phyloP scores from a whole-genome alignment of 768 basidiomycete species.

The Leccinum rimulosum region DNA sequence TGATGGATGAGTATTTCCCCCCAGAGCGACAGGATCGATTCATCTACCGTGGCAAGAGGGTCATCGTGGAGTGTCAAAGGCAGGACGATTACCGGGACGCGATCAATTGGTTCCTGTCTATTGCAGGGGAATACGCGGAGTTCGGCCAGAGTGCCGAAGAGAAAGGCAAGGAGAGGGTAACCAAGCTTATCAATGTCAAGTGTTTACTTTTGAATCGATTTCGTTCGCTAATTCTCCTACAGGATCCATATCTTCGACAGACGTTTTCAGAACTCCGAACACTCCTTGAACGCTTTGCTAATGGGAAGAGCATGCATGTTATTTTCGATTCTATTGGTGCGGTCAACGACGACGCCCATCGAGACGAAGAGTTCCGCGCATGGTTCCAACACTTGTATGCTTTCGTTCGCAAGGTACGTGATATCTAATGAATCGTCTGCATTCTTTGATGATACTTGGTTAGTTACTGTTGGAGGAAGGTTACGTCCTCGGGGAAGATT shows the following conservation, averaged over 20 bases:
- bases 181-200: slow-evolving; percentile 14
- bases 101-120: slow-evolving; percentile 67
- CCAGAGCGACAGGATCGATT: slow-evolving; percentile 89
- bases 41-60: slow-evolving; percentile 92
- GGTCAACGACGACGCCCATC: slow-evolving; percentile 69
- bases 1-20: slow-evolving; percentile 86
- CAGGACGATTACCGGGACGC: slow-evolving; percentile 87
- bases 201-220: neutral
- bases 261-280: slow-evolving; percentile 67
- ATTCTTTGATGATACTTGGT: neutral
- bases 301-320: slow-evolving; percentile 60
- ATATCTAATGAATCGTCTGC: neutral
- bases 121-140: slow-evolving; percentile 58
- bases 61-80: slow-evolving; percentile 88
- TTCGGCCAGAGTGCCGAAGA: slow-evolving; percentile 44
- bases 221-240: slow-evolving; percentile 17
- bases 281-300: slow-evolving; percentile 89
- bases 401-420: slow-evolving; percentile 62
- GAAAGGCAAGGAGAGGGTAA: slow-evolving; percentile 31
- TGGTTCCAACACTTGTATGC: slow-evolving; percentile 69
- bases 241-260: slow-evolving; percentile 56
- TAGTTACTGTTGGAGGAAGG: slow-evolving; percentile 79
- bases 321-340: slow-evolving; percentile 69
- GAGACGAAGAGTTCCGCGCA: slow-evolving; percentile 68
- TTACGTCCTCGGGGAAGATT: slow-evolving; percentile 80